Percentiles rank a stretch among this genome's conserved stretches.
These are phyloP conservation scores for Tarenaya hassleriana DNA, from an alignment of 345 rosid species.

Conservation along the genomic window DNA sequence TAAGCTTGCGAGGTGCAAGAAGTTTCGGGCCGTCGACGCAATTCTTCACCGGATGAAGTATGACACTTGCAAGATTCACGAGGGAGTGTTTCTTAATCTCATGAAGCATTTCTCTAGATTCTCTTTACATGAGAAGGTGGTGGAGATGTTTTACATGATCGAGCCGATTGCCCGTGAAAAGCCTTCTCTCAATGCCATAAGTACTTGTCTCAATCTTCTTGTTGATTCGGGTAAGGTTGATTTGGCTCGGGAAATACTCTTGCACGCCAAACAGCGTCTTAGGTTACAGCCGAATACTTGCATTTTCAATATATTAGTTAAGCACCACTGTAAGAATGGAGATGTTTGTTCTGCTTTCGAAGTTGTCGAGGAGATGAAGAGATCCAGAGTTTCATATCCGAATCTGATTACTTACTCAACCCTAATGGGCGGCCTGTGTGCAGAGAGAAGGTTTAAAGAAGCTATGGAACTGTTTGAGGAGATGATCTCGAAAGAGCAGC, in stretches of 20 bases:
- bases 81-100: conserved; percentile 63
- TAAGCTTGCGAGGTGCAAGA: conserved; percentile 62
- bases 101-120: conserved; percentile 65
- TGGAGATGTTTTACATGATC: conserved; percentile 67
- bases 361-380: conserved; percentile 73
- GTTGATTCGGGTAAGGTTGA: conserved; percentile 55
- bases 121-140: conserved; percentile 44
- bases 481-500: conserved; percentile 66
- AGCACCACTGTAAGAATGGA: conserved; percentile 71
- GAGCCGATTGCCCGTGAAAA: conserved; percentile 58
- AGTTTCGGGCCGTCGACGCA: conserved; percentile 68
- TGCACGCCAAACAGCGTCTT: conserved; percentile 39
- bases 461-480: conserved; percentile 71
- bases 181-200: conserved; percentile 72
- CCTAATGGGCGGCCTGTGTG: conserved; percentile 55
- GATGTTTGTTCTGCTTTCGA: conserved; percentile 50
- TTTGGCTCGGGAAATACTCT: conserved; percentile 43
- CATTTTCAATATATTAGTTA: conserved; percentile 80
- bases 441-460: conserved; percentile 52
- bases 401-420: conserved; percentile 74
- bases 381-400: conserved; percentile 51
- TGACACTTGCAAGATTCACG: conserved; percentile 80
- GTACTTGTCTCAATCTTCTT: conserved; percentile 83
- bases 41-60: conserved; percentile 70
- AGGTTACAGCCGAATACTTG: conserved; percentile 70